Evolutionary conservation across 2,329 filamentous ascomycete genomes (phyloP), one percentile per base, ranked within the genome.

Genomic region (Alternaria tenuissima): DNA sequence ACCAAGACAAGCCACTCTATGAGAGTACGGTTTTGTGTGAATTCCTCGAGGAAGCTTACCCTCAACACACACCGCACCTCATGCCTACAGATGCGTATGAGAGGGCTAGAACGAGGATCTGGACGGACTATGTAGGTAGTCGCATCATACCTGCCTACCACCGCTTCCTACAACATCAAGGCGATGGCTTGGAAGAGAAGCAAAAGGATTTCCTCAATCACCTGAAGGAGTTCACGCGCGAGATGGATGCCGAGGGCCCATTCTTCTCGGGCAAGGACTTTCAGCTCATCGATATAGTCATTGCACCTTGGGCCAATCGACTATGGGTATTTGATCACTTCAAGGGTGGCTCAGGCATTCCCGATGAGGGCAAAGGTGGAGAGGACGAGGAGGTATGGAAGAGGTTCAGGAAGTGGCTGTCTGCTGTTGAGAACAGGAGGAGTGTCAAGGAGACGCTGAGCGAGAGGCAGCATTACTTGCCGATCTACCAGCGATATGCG

Each of bases 291-390:
- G 91, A 94, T 75, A 81, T 93, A 24, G 85, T 87, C 63, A 79
- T 93, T 3, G 91, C 88, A 38, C 91, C 91, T 0, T 94, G 28
- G 28, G 8, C 9, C 8, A 11, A 11, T 11, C 28, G 28, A 11
- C 73, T 93, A 20, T 94, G 90, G 81, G 80, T 92, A 6, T 89
- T 94, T 66, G 90, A 94, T 67, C 84, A 92, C 63, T 94, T 90
- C 73, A 94, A 94, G 57, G 83, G 81, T 1, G 85, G 85, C 0
- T 62, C 83, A n/a, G 81, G 82, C 0, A 80, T 88, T 41, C 84
- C 84, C 2, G 78, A 64, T 52, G 72, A 81, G 34, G 84, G 84
- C 0, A 47, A 82, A 52, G 82, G 80, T 3, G 84, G 81, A 0
- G 80, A 83, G 7, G 86, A 90, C 38, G 86, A 87, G 53, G 75